phyloP scores from a whole-genome alignment of 176 grass and related monocot genomes.

The Dendrocalamus sinicus region DNA sequence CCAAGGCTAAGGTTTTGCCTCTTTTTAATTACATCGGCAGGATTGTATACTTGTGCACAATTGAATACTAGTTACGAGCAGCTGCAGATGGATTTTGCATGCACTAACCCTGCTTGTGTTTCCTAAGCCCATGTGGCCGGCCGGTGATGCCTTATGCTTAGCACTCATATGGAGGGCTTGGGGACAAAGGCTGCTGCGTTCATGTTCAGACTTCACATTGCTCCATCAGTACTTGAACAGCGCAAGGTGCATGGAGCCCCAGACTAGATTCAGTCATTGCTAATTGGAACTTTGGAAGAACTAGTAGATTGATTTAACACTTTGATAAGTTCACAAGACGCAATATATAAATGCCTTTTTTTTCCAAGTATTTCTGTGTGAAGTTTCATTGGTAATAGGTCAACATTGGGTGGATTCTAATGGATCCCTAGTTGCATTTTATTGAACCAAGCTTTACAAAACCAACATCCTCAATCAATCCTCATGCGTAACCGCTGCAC shows the following conservation, averaged over 20 bases:
- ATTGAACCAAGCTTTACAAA: constrained; percentile 32
- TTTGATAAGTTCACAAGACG: not conserved
- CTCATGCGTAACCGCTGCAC: not conserved
- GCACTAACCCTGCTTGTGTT: constrained; percentile 38
- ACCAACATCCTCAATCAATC: constrained; percentile 12
- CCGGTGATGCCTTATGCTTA: constrained; percentile 33
- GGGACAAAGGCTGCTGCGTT: constrained; percentile 57
- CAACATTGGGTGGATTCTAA: not conserved
- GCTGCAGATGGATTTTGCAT: constrained; percentile 46
- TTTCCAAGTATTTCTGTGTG: not conserved
- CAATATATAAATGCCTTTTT: not conserved
- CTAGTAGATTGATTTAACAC: not conserved
- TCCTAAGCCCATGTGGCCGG: constrained; percentile 47
- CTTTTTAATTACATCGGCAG: constrained; percentile 30
- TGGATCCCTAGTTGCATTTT: constrained; percentile 17
- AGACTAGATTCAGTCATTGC: constrained; percentile 42
- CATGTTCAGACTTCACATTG: constrained; percentile 60
- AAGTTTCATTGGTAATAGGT: not conserved
- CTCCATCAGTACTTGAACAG: constrained; percentile 40
- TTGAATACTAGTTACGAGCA: constrained; percentile 52
- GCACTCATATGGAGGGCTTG: constrained; percentile 33
- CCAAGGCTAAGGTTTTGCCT: constrained; percentile 34
- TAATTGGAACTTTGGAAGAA: constrained; percentile 14
- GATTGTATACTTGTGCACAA: constrained; percentile 46
- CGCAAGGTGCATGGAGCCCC: constrained; percentile 15